Conservation (phyloP, 768 basidiomycete genomes). For the Amanita pseudoporphyria region DNA sequence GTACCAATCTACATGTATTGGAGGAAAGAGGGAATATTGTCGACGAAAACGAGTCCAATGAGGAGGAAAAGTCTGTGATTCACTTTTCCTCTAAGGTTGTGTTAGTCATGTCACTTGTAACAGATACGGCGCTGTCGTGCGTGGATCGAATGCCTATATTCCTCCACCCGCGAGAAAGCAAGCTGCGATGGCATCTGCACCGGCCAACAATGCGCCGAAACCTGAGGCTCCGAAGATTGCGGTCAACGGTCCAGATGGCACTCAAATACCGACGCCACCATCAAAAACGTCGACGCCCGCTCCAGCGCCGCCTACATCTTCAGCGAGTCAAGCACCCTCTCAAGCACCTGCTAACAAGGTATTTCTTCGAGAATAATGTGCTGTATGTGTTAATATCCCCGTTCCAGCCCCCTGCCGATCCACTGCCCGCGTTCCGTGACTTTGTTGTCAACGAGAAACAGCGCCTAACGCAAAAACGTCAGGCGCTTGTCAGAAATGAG, state of each 20-base stretch:
- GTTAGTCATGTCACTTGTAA: slow-evolving; percentile 15
- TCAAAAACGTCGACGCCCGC: slow-evolving; percentile 57
- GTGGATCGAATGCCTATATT: slow-evolving; percentile 83
- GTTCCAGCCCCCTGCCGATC: slow-evolving; percentile 56
- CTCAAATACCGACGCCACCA: slow-evolving; percentile 33
- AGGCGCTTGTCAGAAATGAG: slow-evolving; percentile 81
- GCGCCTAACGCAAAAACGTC: slow-evolving; percentile 82
- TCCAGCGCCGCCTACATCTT: neutral
- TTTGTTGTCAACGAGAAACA: slow-evolving; percentile 92
- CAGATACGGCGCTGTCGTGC: slow-evolving; percentile 90
- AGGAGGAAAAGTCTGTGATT: slow-evolving; percentile 85
- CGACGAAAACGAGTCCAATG: slow-evolving; percentile 72
- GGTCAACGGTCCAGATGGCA: slow-evolving; percentile 71
- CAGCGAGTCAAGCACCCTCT: slow-evolving; percentile 19
- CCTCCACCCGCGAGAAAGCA: slow-evolving; percentile 81
- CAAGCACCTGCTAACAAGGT: slow-evolving; percentile 37
- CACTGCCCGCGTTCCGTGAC: slow-evolving; percentile 79
- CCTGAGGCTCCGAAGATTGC: slow-evolving; percentile 48
- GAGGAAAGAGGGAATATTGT: slow-evolving; percentile 70
- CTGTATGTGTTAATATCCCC: slow-evolving; percentile 7
- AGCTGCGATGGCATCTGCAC: slow-evolving; percentile 19
- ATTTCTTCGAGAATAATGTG: slow-evolving; percentile 5
- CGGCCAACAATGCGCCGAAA: slow-evolving; percentile 13
- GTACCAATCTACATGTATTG: slow-evolving; percentile 76
- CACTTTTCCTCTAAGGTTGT: slow-evolving; percentile 9